These are phyloP conservation scores for Moesziomyces parantarcticus DNA, from an alignment of 1,284 basidiomycete species.

Conservation along the genomic window DNA sequence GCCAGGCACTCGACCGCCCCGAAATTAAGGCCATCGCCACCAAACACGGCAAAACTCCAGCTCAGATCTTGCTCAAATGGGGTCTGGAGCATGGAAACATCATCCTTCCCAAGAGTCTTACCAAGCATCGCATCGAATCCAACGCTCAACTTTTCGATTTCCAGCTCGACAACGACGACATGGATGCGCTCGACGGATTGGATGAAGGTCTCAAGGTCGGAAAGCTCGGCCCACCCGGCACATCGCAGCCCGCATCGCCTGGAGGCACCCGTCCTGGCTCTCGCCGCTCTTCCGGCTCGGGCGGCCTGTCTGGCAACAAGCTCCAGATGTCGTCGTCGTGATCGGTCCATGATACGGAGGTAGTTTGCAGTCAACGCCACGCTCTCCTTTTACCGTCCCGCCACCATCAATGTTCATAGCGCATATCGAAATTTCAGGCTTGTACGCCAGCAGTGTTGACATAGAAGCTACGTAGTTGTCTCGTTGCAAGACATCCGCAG, in stretches of 20 bases:
- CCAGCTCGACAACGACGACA: slow-evolving; percentile 62
- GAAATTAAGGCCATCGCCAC: slow-evolving; percentile 65
- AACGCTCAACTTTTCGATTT: slow-evolving; percentile 66
- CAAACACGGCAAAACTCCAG: slow-evolving; percentile 67
- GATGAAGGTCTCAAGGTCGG: slow-evolving; percentile 59
- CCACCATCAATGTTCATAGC: too few relatives aligned
- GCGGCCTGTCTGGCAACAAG: slow-evolving; percentile 62
- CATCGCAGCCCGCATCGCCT: slow-evolving; percentile 61
- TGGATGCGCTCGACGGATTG: slow-evolving; percentile 50
- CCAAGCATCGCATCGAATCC: slow-evolving; percentile 63
- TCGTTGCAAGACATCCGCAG: too few relatives aligned
- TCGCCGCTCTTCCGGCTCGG: slow-evolving; percentile 57
- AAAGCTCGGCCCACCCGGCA: slow-evolving; percentile 63
- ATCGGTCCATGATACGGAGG: neutral
- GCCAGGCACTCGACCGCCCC: slow-evolving; percentile 62
- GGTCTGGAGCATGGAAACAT: slow-evolving; percentile 63
- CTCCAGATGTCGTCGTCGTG: slow-evolving; percentile 56
- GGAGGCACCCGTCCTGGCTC: slow-evolving; percentile 58
- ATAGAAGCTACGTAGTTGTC: too few relatives aligned
- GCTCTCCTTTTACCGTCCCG: too few relatives aligned
- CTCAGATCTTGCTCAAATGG: slow-evolving; percentile 61
- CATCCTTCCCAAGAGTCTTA: slow-evolving; percentile 63
- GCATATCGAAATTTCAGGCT: too few relatives aligned
- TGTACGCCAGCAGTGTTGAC: too few relatives aligned
- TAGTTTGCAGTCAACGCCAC: too few relatives aligned